A percentile compares a stretch with the other conserved stretches of the same genome.
These are phyloP conservation scores for Blastobotrys chiropterorum DNA, from an alignment of 805 yeast genomes.

Conservation along the genomic window DNA sequence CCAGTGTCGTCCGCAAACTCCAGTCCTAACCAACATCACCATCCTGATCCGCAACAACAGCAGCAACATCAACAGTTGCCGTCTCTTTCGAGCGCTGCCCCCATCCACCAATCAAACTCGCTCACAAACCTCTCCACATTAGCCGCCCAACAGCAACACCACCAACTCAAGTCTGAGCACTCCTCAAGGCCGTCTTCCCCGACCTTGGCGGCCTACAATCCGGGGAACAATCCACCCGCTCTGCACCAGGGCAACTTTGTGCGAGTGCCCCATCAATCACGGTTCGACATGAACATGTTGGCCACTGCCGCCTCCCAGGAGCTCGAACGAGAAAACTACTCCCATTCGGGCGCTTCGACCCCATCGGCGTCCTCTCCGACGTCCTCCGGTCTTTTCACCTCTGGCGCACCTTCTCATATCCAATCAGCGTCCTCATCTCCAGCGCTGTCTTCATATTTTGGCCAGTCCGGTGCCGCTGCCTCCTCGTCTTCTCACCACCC, in stretches of 20 bases:
- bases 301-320: constrained; percentile 42
- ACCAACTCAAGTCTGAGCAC: too few species aligned
- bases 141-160: too few species aligned
- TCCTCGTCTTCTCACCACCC: constrained; percentile 5
- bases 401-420: constrained; percentile 7
- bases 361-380: constrained; percentile 20
- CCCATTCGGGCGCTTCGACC: constrained; percentile 18
- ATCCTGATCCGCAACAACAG: too few species aligned
- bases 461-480: constrained; percentile 13
- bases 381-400: constrained; percentile 5
- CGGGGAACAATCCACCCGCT: not conserved
- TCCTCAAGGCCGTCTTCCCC: constrained; percentile 23
- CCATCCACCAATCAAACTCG: too few species aligned
- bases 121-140: too few species aligned
- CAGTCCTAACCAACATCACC: constrained; percentile 1
- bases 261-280: constrained; percentile 18
- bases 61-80: too few species aligned
- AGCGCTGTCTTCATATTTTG: constrained; percentile 21
- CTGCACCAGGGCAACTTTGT: constrained; percentile 14
- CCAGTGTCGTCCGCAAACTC: constrained; percentile 2
- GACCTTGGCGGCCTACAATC: constrained; percentile 11
- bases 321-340: constrained; percentile 34
- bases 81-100: too few species aligned
- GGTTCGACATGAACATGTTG: constrained; percentile 35
- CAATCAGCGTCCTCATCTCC: constrained; percentile 20